Evolutionary conservation across 2,329 filamentous ascomycete species (phyloP), one percentile per base, ranked within the genome.

Genomic region (Mycocentrospora acerina): DNA sequence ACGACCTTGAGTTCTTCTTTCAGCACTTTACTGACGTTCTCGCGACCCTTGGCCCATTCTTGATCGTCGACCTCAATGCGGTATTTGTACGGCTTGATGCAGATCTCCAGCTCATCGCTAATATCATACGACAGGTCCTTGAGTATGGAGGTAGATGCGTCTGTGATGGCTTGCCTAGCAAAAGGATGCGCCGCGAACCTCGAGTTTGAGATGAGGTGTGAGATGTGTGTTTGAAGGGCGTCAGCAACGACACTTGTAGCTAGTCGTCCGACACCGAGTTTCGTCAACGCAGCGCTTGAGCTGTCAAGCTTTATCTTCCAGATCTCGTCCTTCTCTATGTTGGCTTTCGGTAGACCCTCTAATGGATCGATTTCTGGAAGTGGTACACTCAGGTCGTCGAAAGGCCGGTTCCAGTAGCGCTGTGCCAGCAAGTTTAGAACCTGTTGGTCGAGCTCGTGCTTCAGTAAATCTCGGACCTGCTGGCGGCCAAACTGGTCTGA

Each of bases 1-100:
- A 89, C 95, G 16, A 90, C 88, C 41, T 81, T 78, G 4, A 98
- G 75, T 65, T 98, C 93, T 34, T 85, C 83, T 67, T 94, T 94
- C n/a, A 98, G 72, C 1, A 93, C 83, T 7, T 75, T 78, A 26
- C 82, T 79, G 1, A 91, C 85, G 54, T 94, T 93, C 30, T 95
- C 90, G 35, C 91, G 78, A 1, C 90, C 90, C 44, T 86, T 82
- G 3, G 76, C 68, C 93, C 93, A 98, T 65, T 98, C 94, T 7
- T 82, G 77, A 26, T 90, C 87, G 59, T 95, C 89, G 29, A 98
- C 83, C 56, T 98, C 93, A 42, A 98, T 95, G 47, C 96, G 90
- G 54, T 91, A 97, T 65, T 98, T 98, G 75, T 91, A 98, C 0
- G 94, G 93, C 68, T 98, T 98, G 70, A 98, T 94, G 64, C 91